phyloP scores from a whole-genome alignment of 148 eudicot genomes.

The Oxyria digyna region DNA sequence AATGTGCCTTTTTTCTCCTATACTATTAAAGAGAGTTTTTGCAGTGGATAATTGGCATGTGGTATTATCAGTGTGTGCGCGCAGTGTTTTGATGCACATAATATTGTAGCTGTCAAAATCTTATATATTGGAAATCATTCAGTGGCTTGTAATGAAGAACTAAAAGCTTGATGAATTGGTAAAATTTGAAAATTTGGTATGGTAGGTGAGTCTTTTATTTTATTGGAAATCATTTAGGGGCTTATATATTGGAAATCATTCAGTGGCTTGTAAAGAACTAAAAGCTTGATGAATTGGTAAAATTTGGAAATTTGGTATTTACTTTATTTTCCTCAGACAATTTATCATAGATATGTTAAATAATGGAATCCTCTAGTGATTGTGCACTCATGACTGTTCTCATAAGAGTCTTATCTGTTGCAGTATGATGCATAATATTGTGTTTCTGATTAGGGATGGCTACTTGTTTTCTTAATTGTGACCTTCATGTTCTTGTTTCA shows the following conservation, averaged over 20 bases:
- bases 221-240: no score
- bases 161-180: neutral
- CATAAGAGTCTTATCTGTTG: neutral
- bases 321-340: no score
- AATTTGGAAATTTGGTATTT: no score
- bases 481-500: conserved; percentile 8
- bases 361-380: neutral
- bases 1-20: no score
- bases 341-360: neutral
- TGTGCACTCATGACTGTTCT: neutral
- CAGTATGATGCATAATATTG: neutral
- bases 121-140: neutral
- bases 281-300: no score
- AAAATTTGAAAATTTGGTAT: neutral
- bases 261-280: no score
- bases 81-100: neutral
- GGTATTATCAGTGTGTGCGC: neutral
- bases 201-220: neutral
- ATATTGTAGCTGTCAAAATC: neutral
- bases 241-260: no score
- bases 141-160: neutral
- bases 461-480: neutral
- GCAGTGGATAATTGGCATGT: no score
- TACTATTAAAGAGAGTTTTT: neutral
- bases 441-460: neutral